Evolutionary conservation across 2,329 filamentous ascomycete species (phyloP).

Genomic region (Fusarium palustre): DNA sequence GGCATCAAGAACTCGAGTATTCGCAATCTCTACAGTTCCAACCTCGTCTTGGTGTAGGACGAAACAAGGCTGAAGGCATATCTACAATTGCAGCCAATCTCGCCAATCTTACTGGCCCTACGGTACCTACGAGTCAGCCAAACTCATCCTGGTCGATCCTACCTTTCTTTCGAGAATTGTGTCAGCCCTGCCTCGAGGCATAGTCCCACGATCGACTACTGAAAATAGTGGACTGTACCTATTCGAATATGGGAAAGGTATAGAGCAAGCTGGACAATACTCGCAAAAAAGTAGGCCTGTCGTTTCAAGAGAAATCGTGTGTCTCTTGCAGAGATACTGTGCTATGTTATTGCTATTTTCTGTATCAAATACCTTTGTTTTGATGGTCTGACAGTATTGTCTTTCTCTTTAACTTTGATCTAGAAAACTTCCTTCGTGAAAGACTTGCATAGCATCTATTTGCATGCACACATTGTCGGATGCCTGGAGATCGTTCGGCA

Average conservation of each 20-base stretch:
- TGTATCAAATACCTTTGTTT: slow-evolving; percentile 3
- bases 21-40: slow-evolving; percentile 20
- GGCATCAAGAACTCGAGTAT: slow-evolving; percentile 40
- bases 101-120: background rate
- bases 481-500: slow-evolving; percentile 40
- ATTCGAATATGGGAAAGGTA: slow-evolving; percentile 21
- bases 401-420: slow-evolving; percentile 8
- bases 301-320: background rate
- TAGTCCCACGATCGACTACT: slow-evolving; percentile 6
- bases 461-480: slow-evolving; percentile 20
- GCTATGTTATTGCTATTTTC: slow-evolving; percentile 2
- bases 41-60: slow-evolving; percentile 21
- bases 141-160: slow-evolving; percentile 2
- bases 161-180: background rate
- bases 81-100: slow-evolving; percentile 2
- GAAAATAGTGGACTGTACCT: slow-evolving; percentile 1
- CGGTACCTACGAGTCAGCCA: background rate
- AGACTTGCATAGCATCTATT: slow-evolving; percentile 14
- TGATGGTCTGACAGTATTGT: background rate
- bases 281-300: slow-evolving; percentile 1
- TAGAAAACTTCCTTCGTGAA: slow-evolving; percentile 12
- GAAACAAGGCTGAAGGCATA: slow-evolving; percentile 35
- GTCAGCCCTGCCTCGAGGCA: background rate
- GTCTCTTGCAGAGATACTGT: slow-evolving; percentile 21
- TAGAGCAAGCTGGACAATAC: slow-evolving; percentile 6